A percentile compares a stretch with the other conserved stretches of the same genome.
Conservation (phyloP, 2,329 filamentous ascomycete species). For the Sclerotinia nivalis region DNA sequence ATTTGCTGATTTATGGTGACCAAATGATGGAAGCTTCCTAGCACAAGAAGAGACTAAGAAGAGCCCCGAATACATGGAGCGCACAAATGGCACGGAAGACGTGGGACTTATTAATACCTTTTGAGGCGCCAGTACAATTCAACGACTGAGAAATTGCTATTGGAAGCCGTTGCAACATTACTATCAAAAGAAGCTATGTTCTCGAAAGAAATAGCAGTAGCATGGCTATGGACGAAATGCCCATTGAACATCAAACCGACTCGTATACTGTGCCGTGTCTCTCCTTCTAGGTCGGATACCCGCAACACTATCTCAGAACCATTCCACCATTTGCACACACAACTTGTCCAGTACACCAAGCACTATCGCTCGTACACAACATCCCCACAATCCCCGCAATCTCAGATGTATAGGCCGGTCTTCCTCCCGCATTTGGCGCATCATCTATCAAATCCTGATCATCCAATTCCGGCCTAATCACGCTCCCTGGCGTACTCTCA, state of each 20-base stretch:
- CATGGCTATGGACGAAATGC: background rate
- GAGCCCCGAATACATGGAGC: no score
- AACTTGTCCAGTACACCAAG: conserved; percentile 77
- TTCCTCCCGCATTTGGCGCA: conserved; percentile 54
- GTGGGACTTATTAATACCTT: background rate
- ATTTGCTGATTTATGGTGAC: background rate
- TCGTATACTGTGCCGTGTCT: background rate
- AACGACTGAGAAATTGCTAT: background rate
- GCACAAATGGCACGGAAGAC: background rate
- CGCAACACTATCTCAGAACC: conserved; percentile 47
- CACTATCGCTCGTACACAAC: conserved; percentile 70
- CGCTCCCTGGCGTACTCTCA: conserved; percentile 64
- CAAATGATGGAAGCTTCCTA: background rate
- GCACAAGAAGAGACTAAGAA: background rate
- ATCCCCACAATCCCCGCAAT: conserved; percentile 76
- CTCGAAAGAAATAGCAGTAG: background rate
- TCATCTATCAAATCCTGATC: conserved; percentile 61
- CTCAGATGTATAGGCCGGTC: conserved; percentile 67
- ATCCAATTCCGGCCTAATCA: conserved; percentile 62
- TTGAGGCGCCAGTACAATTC: background rate
- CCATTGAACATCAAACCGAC: background rate
- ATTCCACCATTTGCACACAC: conserved; percentile 81
- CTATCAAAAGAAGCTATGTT: background rate
- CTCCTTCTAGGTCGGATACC: background rate
- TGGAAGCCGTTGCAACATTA: background rate